These are phyloP conservation scores for Rhodotorula sp. DNA, from an alignment of 1,284 basidiomycete species.

Conservation along the genomic window DNA sequence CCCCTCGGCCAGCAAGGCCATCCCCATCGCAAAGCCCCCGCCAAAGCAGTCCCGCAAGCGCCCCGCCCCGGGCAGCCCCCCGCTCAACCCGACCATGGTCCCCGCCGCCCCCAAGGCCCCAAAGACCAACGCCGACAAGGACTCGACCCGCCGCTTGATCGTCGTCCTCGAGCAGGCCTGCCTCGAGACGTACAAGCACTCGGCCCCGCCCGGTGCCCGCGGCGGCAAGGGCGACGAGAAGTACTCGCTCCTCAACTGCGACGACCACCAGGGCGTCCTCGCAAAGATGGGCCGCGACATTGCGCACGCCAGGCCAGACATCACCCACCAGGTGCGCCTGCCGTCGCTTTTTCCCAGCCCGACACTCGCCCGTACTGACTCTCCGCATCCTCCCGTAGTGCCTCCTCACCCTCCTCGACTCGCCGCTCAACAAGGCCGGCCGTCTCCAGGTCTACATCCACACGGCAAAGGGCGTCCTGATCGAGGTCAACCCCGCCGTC, in stretches of 20 bases:
- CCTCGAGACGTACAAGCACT: slow-evolving; percentile 84
- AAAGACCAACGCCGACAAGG: slow-evolving; percentile 60
- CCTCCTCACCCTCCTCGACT: slow-evolving; percentile 92
- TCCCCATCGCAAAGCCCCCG: slow-evolving; percentile 21
- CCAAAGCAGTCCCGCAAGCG: slow-evolving; percentile 36
- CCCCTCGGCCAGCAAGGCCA: slow-evolving; percentile 26
- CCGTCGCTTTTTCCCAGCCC: not conserved
- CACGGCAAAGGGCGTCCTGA: slow-evolving; percentile 92
- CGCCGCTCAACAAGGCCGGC: slow-evolving; percentile 96
- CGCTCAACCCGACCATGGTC: slow-evolving; percentile 70
- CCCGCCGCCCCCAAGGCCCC: slow-evolving; percentile 77
- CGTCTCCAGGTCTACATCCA: slow-evolving; percentile 97
- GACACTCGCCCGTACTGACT: not conserved
- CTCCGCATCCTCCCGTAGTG: slow-evolving; percentile 61
- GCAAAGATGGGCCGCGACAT: slow-evolving; percentile 98
- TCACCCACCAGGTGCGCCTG: slow-evolving; percentile 85
- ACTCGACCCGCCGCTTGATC: slow-evolving; percentile 72
- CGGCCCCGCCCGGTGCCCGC: slow-evolving; percentile 52
- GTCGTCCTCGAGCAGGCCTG: slow-evolving; percentile 93
- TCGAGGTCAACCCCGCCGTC: slow-evolving; percentile 98
- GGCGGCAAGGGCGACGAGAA: slow-evolving; percentile 72
- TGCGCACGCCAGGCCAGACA: slow-evolving; percentile 95
- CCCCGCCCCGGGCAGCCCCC: slow-evolving; percentile 36
- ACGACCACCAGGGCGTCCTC: slow-evolving; percentile 97
- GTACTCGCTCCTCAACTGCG: slow-evolving; percentile 96